phyloP scores from a whole-genome alignment of 1,284 basidiomycete species.

The Anthracocystis setariae region DNA sequence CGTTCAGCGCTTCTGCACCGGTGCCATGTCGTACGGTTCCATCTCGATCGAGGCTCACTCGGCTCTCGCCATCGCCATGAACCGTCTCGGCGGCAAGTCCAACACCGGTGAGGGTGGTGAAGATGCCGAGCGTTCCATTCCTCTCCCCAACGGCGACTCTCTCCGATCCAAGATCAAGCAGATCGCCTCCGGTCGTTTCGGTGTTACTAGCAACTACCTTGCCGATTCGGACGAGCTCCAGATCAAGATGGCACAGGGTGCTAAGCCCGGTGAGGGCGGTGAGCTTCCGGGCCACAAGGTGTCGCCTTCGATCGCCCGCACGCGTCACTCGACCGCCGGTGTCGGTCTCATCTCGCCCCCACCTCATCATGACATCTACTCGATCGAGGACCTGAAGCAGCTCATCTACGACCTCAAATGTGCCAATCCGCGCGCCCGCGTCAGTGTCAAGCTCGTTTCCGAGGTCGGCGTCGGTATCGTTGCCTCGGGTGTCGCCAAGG shows the following conservation, averaged over 20 bases:
- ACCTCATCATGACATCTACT: conserved; percentile 66
- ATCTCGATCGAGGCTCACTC: conserved; percentile 66
- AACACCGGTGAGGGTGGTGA: conserved; percentile 67
- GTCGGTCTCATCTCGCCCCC: conserved; percentile 64
- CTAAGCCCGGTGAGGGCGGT: conserved; percentile 66
- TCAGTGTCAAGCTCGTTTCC: conserved; percentile 65
- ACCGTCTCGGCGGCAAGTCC: conserved; percentile 65
- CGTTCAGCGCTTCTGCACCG: conserved; percentile 65
- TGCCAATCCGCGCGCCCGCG: conserved; percentile 62
- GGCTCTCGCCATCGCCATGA: conserved; percentile 65
- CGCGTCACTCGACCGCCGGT: conserved; percentile 64
- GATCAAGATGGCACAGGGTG: conserved; percentile 67
- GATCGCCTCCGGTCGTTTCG: conserved; percentile 65
- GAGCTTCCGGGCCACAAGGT: conserved; percentile 67
- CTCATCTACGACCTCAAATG: conserved; percentile 67
- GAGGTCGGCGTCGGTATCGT: conserved; percentile 65
- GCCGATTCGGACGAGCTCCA: conserved; percentile 65
- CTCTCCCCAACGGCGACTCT: conserved; percentile 65
- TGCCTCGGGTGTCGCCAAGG: conserved; percentile 65
- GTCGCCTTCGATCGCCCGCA: conserved; percentile 63
- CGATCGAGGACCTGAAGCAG: conserved; percentile 66
- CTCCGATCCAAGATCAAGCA: conserved; percentile 67
- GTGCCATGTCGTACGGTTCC: conserved; percentile 66
- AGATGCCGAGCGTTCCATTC: conserved; percentile 65
- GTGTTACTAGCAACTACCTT: conserved; percentile 64